Evolutionary conservation across 73 alveolate genomes (phyloP).

Genomic region (Tetrahymena thermophila): DNA sequence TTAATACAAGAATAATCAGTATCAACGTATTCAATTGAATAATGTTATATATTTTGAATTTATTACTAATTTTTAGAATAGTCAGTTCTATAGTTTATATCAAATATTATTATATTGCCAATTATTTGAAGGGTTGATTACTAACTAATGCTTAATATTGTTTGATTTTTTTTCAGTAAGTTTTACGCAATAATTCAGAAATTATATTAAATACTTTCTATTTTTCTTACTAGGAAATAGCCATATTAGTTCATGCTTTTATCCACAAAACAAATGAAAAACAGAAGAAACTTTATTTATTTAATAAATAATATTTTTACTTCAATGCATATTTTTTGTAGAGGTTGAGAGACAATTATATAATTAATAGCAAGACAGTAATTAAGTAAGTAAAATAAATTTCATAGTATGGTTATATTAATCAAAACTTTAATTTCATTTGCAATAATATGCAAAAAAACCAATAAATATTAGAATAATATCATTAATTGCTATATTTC

Average conservation of each 20-base stretch:
- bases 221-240: no score
- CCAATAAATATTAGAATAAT: not conserved
- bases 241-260: no score
- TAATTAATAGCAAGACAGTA: not conserved
- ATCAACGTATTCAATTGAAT: not conserved
- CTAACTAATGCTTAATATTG: not conserved
- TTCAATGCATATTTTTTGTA: no score
- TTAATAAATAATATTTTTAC: no score
- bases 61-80: no score
- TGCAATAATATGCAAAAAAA: not conserved
- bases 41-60: not conserved
- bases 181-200: not conserved
- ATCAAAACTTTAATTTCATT: not conserved
- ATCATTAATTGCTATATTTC: no score
- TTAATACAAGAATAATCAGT: not conserved
- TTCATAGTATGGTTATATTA: not conserved
- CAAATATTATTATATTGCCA: no score
- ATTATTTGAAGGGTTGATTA: not conserved
- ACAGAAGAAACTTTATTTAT: no score
- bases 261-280: no score
- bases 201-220: not conserved
- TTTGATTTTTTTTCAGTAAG: not conserved
- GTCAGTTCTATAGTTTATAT: not conserved
- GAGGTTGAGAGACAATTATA: no score
- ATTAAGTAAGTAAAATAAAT: no score